Base-by-base conservation (phyloP, 2,329 filamentous ascomycete genomes). In the Botrytis pseudocinerea region DNA sequence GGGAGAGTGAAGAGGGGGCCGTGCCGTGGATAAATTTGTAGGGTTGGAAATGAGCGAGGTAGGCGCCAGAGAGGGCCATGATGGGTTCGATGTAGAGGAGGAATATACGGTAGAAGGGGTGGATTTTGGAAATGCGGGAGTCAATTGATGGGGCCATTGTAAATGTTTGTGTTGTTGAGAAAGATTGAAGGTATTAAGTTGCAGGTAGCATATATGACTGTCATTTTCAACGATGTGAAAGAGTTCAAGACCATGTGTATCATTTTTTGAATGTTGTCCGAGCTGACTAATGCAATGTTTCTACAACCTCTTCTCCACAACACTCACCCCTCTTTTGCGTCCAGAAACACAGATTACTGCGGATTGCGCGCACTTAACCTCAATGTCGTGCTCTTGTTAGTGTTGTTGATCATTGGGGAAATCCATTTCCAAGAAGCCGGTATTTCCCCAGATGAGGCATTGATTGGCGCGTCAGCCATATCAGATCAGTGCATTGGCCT, bases 1-100 rank as follows among this genome's bases (percentile, higher is more conserved):
- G 4, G 4, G 64, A 54, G 6, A 68, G 22, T 0, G 35, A 40
- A 38, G 46, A 68, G n/a, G 64, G 64, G 1, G 64, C 48, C 7
- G 64, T 68, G 48, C 35, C 20, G 46, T 20, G 32, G 12, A 68
- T 40, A 8, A 68, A 68, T 28, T 57, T 57, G 48, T n/a, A 9
- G 25, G 48, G 48, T 28, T 57, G 25, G 25, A 42, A 68, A n/a
- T 54, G 40, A 25, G 48, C 35, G 4, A 57, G 35, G 46, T 68
- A 57, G 32, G 46, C 25, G 18, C 46, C 46, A 10, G 35, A 28
- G 16, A 54, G 28, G 35, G 46, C 35, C 8, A 68, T 1, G 9
- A 68, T 9, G n/a, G 64, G 64, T 68, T 68, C 48, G 18, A 68
- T 57, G 32, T 54, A 42, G 32, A 68, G 35, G 35, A 68, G 25